Evolutionary conservation across 2,329 filamentous ascomycete species (phyloP).

Genomic region (Trematosphaeria pertusa): DNA sequence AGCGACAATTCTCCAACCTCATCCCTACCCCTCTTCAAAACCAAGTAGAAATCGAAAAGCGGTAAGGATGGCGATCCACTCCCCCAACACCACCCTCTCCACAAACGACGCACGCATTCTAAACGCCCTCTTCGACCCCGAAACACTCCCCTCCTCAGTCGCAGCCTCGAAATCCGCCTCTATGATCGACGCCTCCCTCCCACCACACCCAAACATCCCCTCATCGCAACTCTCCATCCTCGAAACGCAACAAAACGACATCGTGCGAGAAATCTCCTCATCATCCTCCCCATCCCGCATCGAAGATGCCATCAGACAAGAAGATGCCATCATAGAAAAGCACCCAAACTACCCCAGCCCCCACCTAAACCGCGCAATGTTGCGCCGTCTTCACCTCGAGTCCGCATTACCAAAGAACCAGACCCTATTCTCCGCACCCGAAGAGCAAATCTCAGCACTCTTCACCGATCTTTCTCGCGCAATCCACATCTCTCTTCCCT

Average conservation of each 20-base stretch:
- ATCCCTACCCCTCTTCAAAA: neutral
- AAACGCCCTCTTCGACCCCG: slow-evolving; percentile 50
- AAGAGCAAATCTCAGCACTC: slow-evolving; percentile 20
- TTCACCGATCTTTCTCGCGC: slow-evolving; percentile 53
- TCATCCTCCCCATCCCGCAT: slow-evolving; percentile 20
- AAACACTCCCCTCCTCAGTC: slow-evolving; percentile 53
- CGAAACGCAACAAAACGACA: slow-evolving; percentile 52
- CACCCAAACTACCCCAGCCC: slow-evolving; percentile 74
- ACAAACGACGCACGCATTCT: slow-evolving; percentile 48
- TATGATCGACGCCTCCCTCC: slow-evolving; percentile 52
- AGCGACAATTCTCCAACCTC: neutral
- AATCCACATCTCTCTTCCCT: slow-evolving; percentile 60
- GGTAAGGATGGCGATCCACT: slow-evolving; percentile 26
- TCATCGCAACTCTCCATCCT: slow-evolving; percentile 46
- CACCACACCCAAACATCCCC: slow-evolving; percentile 51
- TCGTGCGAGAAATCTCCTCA: slow-evolving; percentile 46
- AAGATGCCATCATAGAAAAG: slow-evolving; percentile 64
- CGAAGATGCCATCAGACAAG: slow-evolving; percentile 35
- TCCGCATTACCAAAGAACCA: slow-evolving; percentile 11
- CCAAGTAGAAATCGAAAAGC: too few relatives aligned
- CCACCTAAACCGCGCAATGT: slow-evolving; percentile 77
- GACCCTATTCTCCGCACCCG: slow-evolving; percentile 23
- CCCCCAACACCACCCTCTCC: slow-evolving; percentile 56
- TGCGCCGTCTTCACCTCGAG: slow-evolving; percentile 64
- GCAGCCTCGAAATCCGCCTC: slow-evolving; percentile 55